A percentile compares a stretch with the other conserved stretches of the same genome.
Evolutionary conservation across 805 yeast genomes (phyloP).

Genomic region (Pichia phayaonensis): DNA sequence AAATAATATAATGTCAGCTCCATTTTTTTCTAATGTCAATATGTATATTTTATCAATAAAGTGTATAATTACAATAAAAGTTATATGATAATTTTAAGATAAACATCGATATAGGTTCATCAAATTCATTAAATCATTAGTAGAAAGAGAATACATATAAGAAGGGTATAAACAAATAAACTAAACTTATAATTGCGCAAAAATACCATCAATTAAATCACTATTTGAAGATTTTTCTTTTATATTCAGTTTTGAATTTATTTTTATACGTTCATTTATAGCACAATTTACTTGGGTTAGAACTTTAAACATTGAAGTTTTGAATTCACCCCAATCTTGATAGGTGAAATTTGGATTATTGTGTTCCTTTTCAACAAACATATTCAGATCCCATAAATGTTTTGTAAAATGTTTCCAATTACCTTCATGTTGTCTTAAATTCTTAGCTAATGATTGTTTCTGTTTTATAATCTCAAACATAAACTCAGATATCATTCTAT

Average conservation of each 20-base stretch:
- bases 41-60: background rate
- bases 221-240: background rate
- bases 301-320: slow-evolving; percentile 9
- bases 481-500: slow-evolving; percentile 22
- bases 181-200: background rate
- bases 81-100: background rate
- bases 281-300: slow-evolving; percentile 8
- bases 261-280: slow-evolving; percentile 8
- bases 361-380: slow-evolving; percentile 10
- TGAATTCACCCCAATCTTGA: slow-evolving; percentile 14
- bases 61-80: background rate
- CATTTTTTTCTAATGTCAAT: slow-evolving; percentile 34
- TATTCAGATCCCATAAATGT: slow-evolving; percentile 9
- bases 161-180: background rate
- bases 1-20: slow-evolving; percentile 44
- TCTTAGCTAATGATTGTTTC: slow-evolving; percentile 16
- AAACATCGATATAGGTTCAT: too few relatives aligned
- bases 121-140: too few relatives aligned
- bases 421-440: slow-evolving; percentile 18
- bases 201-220: slow-evolving; percentile 10
- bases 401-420: slow-evolving; percentile 19
- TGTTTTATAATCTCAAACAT: slow-evolving; percentile 19
- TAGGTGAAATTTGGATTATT: background rate
- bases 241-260: slow-evolving; percentile 1
- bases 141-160: too few relatives aligned